These are phyloP conservation scores for Kalmusia sp. DNA, from an alignment of 2,329 filamentous ascomycete genomes.

Conservation along the genomic window DNA sequence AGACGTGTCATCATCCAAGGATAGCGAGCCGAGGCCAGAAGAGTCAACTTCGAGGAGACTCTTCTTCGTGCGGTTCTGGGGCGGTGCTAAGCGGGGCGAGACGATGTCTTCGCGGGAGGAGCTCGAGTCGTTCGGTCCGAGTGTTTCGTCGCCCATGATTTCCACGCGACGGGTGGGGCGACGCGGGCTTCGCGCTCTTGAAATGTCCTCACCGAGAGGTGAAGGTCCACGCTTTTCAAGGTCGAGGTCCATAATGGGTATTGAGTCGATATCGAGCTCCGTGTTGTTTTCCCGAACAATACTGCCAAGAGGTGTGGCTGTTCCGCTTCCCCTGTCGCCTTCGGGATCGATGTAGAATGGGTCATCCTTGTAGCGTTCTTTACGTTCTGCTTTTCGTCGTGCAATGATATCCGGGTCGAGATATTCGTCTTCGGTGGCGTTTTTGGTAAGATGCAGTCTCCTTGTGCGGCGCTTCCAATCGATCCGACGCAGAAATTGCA, in stretches of 20 bases:
- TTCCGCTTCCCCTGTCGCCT: slow-evolving; percentile 60
- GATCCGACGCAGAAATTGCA: slow-evolving; percentile 50
- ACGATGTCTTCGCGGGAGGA: slow-evolving; percentile 40
- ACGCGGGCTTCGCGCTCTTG: slow-evolving; percentile 35
- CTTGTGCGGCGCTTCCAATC: slow-evolving; percentile 48
- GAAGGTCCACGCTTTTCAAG: slow-evolving; percentile 58
- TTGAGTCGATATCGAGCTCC: slow-evolving; percentile 90
- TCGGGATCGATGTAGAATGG: slow-evolving; percentile 85
- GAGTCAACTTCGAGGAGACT: slow-evolving; percentile 85
- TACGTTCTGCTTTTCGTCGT: slow-evolving; percentile 75
- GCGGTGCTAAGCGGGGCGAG: slow-evolving; percentile 21
- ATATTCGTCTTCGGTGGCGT: slow-evolving; percentile 56
- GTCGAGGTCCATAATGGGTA: slow-evolving; percentile 93
- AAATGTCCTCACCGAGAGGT: slow-evolving; percentile 25
- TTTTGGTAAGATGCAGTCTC: slow-evolving; percentile 54
- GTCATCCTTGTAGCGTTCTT: slow-evolving; percentile 87
- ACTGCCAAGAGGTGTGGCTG: slow-evolving; percentile 79
- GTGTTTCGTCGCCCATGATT: slow-evolving; percentile 57
- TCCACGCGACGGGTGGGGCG: slow-evolving; percentile 48
- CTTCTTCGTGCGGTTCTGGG: slow-evolving; percentile 59
- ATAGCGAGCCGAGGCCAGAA: slow-evolving; percentile 76
- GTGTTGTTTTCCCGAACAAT: slow-evolving; percentile 71
- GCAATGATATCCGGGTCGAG: slow-evolving; percentile 79
- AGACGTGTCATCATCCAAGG: slow-evolving; percentile 63
- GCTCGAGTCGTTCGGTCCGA: slow-evolving; percentile 45